Evolutionary conservation across 495 filamentous ascomycete genomes (phyloP), one percentile per base, ranked within the genome.

Genomic region (Thozetella sp.): DNA sequence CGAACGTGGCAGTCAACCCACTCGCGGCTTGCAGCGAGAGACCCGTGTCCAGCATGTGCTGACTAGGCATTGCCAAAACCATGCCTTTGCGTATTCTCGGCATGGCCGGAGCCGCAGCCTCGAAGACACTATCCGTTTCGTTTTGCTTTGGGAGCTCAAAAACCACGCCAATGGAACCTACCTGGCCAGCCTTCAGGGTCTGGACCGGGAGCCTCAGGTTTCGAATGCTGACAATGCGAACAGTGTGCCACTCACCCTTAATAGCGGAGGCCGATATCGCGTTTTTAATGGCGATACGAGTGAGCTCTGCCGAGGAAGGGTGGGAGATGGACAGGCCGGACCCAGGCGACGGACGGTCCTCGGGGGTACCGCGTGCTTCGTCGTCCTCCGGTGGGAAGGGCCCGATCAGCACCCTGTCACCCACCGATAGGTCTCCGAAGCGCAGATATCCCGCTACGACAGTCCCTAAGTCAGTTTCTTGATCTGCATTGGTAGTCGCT

Each of bases 201-300:
- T 86, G 89, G 2, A 96, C 92, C 0, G 95, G 91, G 3, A 97
- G 79, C 19, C 96, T 85, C 9, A 99, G 80, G 63, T 96, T 93
- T 20, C 96, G 89, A 25, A 97, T 87, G 60, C 93, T 97, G 51
- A 91, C 83, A 51, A 97, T 87, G 22, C 80, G 85, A n/a, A 92
- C 89, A 19, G 76, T 80, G 48, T 89, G 86, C 92, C 92, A 97
- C 69, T 90, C 88, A 0, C 78, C 78, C 46, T 76, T 78, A n/a
- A 77, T 72, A 11, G 75, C 72, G 9, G 80, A 77, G 2, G 80
- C 75, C 9, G 77, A 74, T 25, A 80, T 63, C 1, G 69, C 65
- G 51, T 72, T 76, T 3, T 72, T 70, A 3, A 76, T 67, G 24
- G 69, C 75, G 9, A 73, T 64, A 2, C 76, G 75, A 26, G 71